Evolutionary conservation across 139 green algal species (phyloP).

Genomic region (Chlamydomonas incerta): DNA sequence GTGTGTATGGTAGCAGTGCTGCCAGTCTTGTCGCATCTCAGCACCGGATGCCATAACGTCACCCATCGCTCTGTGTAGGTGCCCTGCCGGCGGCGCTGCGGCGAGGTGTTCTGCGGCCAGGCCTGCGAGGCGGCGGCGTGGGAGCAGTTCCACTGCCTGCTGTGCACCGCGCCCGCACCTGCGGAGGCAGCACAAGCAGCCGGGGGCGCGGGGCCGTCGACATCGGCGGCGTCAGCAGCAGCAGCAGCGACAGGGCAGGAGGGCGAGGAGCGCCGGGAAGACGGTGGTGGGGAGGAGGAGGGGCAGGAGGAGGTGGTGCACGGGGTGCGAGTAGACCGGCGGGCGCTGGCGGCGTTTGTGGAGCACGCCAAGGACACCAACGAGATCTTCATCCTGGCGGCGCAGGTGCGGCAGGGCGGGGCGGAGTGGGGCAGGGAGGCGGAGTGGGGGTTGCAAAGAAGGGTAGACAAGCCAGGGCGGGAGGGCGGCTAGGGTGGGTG

Average conservation of each 20-base stretch:
- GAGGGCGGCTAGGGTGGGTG: too few relatives aligned
- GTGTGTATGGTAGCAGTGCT: too few relatives aligned
- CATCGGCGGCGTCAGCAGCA: not conserved
- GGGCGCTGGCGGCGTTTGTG: constrained; percentile 61
- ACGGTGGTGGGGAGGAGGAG: not conserved
- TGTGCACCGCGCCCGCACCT: constrained; percentile 53
- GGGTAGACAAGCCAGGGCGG: too few relatives aligned
- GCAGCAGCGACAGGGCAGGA: not conserved
- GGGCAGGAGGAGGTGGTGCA: constrained; percentile 3
- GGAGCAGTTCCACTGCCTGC: constrained; percentile 66
- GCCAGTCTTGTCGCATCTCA: too few relatives aligned
- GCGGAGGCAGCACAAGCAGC: not conserved
- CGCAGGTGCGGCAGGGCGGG: constrained; percentile 46
- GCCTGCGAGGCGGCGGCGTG: constrained; percentile 66
- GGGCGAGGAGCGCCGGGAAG: too few relatives aligned
- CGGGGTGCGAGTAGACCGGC: constrained; percentile 40
- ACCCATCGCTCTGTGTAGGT: too few relatives aligned
- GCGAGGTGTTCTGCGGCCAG: constrained; percentile 63
- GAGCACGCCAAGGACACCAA: constrained; percentile 78
- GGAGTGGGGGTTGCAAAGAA: too few relatives aligned
- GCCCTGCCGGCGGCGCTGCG: constrained; percentile 61
- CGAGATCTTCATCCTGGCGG: constrained; percentile 82
- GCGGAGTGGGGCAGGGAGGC: too few relatives aligned
- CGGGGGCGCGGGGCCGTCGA: not conserved
- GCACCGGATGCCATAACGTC: too few relatives aligned